Base-by-base conservation (phyloP, 2,329 filamentous ascomycete genomes). In the Capronia americana region DNA sequence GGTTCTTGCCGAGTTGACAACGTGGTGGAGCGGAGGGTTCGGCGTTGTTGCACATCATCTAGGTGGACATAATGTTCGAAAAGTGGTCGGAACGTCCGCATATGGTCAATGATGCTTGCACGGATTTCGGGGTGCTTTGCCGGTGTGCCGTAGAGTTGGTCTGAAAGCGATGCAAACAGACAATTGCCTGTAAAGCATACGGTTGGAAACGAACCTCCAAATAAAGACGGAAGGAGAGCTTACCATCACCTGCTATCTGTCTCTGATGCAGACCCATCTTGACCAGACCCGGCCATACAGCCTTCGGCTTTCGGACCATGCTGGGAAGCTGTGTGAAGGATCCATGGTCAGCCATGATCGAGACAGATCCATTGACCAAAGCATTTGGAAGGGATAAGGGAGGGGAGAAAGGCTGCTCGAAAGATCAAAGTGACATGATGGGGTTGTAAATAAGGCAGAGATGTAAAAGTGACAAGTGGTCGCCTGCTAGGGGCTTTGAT, bases 111-210 rank as follows among this genome's bases (percentile, higher is more conserved):
- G 58, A 89, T 83, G 54, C 77, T 79, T 57, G 80, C 78, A 58
- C 89, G 87, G 72, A 91, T 87, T 71, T 85, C 80, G 62, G 79
- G 75, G 73, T 88, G 85, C 69, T 84, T 80, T 66, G 82, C 79
- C 73, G 88, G 85, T 73, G 85, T 78, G 69, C 87, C 88, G 74
- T 87, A 89, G 60, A 90, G 77, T 79, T 91, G 87, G 75, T 90
- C 87, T 69, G 86, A 88, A 46, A 90, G 81, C 68, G 87, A 87
- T 76, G 88, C 87, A 79, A 90, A 90, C 44, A 90, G 83, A 77
- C 88, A 90, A 79, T 90, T 90, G 71, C 88, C 88, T 90, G 71
- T 50, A 65, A 65, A 64, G 32, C 17, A 57, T 48, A 64, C 24
- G 63, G 61, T 34, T 50, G 50, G 56, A 60, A 30, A 55, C 50